Evolutionary conservation across 2,329 filamentous ascomycete genomes (phyloP).

Genomic region (Cladophialophora exuberans): DNA sequence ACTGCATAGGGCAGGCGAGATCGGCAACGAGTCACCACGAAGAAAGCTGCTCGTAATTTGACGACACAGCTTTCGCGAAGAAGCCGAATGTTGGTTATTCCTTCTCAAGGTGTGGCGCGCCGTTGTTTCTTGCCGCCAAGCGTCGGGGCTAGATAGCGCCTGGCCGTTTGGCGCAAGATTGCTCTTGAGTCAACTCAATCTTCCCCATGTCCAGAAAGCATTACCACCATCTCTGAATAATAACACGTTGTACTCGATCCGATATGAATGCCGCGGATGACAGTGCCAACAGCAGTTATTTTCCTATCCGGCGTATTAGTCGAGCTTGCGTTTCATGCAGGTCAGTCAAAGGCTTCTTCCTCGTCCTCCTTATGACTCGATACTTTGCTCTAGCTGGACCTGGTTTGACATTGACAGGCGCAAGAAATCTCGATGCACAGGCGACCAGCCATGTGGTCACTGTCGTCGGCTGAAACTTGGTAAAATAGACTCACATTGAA

Average conservation of each 20-base stretch:
- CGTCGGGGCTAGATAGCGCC: background rate
- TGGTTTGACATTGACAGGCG: background rate
- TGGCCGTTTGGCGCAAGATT: background rate
- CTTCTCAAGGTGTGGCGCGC: too few species aligned
- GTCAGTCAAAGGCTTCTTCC: background rate
- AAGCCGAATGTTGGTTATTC: too few species aligned
- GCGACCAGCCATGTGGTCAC: background rate
- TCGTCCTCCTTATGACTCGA: background rate
- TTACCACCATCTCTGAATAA: background rate
- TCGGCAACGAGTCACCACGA: too few species aligned
- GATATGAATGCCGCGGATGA: background rate
- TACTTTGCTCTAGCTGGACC: background rate
- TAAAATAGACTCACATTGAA: background rate
- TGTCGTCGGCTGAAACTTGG: background rate
- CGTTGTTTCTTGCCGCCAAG: too few species aligned
- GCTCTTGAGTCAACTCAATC: background rate
- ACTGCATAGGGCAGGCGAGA: too few species aligned
- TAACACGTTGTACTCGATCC: background rate
- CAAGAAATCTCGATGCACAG: constrained; percentile 3
- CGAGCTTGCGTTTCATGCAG: constrained; percentile 3
- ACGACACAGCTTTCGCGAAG: too few species aligned
- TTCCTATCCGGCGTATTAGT: background rate
- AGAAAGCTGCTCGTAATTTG: too few species aligned
- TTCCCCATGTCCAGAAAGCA: background rate
- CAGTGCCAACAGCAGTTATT: background rate